Base-by-base conservation (phyloP, 2,329 filamentous ascomycete genomes). In the Colletotrichum sp. region DNA sequence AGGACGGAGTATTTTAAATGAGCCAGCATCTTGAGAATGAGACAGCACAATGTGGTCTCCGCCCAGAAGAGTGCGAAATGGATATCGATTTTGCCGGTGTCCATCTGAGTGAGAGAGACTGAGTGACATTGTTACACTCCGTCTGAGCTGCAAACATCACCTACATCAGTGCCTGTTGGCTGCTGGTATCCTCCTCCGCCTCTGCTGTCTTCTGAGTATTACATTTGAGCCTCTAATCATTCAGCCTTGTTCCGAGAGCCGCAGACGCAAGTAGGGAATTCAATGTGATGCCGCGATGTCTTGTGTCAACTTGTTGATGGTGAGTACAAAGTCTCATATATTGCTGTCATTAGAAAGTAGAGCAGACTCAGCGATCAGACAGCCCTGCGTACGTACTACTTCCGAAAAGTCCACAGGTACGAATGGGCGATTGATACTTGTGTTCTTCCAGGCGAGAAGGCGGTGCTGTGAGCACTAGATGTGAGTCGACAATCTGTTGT, bases 191-290 rank as follows among this genome's bases (percentile, higher is more conserved):
- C 3, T 52, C 44, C 6, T 52, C 0, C 44, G 3, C 44, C n/a
- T 48, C 44, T 48, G 11, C 11, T 0, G 4, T 48, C 11, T 22
- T 13, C n/a, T 6, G 1, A 22, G n/a, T 48, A 48, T 44, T 44
- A 5, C 36, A 9, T 9, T 0, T 9, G 36, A 3, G 16, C 4
- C 2, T 39, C 0, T 1, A 2, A 36, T 1, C 34, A 16, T 36
- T 3, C 34, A 1, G 36, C 5, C 36, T 39, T 16, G 16, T 9
- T 19, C 2, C 13, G 4, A 9, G 8, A 19, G 15, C 8, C 4
- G 5, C 15, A 19, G 4, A 8, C 36, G 8, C 8, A 5, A 19
- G 8, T 39, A 5, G 36, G 15, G 1, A 2, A 7, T 39, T 19
- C 7, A 7, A 39, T 16, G 36, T 0, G 1, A 34, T 34, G 32